Evolutionary conservation across 169 alveolate genomes (phyloP).

Genomic region (Eimeria acervulina): DNA sequence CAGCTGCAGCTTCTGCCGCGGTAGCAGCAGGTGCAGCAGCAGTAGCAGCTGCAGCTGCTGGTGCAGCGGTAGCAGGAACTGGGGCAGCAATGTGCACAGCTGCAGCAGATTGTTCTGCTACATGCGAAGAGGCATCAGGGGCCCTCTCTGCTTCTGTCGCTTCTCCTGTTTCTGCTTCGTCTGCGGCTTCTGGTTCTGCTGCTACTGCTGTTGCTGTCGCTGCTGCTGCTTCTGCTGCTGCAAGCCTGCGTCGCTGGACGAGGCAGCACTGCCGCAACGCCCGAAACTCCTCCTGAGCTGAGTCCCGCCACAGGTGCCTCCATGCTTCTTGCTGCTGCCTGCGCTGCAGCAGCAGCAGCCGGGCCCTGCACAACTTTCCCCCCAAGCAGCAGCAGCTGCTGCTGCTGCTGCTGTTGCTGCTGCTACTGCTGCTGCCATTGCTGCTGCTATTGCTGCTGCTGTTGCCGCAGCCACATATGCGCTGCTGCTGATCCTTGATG

Average conservation of each 20-base stretch:
- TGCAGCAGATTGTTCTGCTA: too few relatives aligned
- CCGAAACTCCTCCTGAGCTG: not conserved
- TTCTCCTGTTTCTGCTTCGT: not conserved
- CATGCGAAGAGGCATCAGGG: too few relatives aligned
- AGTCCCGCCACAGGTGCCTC: not conserved
- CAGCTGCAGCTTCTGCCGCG: constrained; percentile 1
- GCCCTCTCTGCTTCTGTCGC: constrained; percentile 1
- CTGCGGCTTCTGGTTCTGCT: not conserved
- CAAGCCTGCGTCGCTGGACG: not conserved
- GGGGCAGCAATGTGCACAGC: too few relatives aligned
- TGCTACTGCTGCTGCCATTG: not conserved
- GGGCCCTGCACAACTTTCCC: not conserved
- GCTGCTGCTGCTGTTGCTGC: constrained; percentile 5
- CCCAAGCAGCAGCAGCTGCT: not conserved
- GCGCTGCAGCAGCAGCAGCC: constrained; percentile 47
- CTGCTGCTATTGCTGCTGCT: not conserved
- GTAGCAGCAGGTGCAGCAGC: constrained; percentile 9
- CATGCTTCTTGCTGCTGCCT: not conserved
- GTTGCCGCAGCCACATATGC: not conserved
- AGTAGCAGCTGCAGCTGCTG: constrained; percentile 13
- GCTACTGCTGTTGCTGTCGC: constrained; percentile 1
- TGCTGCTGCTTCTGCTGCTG: not conserved
- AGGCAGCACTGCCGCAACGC: constrained; percentile 19
- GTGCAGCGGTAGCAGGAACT: not conserved
- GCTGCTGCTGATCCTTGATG: constrained; percentile 9